Conservation (phyloP, 495 filamentous ascomycete species). For the Talaromyces trachyspermus region DNA sequence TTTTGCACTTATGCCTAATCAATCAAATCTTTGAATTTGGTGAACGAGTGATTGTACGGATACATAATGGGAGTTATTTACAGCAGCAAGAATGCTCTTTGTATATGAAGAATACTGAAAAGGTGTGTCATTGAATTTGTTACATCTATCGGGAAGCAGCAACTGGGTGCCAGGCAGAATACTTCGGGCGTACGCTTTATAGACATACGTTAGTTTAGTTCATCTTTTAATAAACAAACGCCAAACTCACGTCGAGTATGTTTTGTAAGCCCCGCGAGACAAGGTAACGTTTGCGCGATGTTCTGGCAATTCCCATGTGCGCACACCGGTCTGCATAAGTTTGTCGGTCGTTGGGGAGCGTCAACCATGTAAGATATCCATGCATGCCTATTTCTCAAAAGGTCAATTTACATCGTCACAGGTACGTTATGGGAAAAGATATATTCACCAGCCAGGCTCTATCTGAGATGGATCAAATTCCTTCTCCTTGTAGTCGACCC, state of each 20-base stretch:
- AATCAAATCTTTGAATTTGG: too few species aligned
- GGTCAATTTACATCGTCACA: conserved; percentile 3
- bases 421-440: too few species aligned
- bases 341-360: conserved; percentile 75
- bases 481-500: conserved; percentile 89
- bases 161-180: conserved; percentile 37
- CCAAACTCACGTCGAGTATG: conserved; percentile 84
- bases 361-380: conserved; percentile 95
- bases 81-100: conserved; percentile 7
- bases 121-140: conserved; percentile 9
- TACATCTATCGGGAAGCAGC: conserved; percentile 37
- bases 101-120: conserved; percentile 14
- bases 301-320: conserved; percentile 67
- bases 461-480: conserved; percentile 88
- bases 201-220: neutral
- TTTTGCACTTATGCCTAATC: neutral
- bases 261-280: conserved; percentile 72
- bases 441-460: conserved; percentile 80
- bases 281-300: conserved; percentile 70
- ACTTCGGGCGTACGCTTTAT: conserved; percentile 33
- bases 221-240: neutral
- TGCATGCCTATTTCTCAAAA: conserved; percentile 58
- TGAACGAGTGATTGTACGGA: too few species aligned
- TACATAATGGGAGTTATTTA: too few species aligned
- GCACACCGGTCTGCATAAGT: conserved; percentile 53